These are phyloP conservation scores for Aspergillus novofumigatus DNA, from an alignment of 2,329 filamentous ascomycete genomes.

Conservation along the genomic window DNA sequence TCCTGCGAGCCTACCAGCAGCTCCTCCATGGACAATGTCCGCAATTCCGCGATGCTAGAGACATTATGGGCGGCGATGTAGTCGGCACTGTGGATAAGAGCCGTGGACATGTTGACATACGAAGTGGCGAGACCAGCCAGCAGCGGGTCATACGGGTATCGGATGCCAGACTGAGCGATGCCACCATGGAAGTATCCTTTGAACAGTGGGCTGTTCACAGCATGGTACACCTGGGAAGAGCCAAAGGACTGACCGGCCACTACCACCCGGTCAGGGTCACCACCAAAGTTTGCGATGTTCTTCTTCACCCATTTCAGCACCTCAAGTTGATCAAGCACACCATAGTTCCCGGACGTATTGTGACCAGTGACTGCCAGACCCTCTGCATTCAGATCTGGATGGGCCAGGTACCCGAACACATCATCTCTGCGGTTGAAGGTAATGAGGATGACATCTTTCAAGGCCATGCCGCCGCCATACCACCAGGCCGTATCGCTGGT, in stretches of 20 bases:
- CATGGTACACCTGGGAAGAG: constrained; percentile 29
- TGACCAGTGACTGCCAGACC: constrained; percentile 17
- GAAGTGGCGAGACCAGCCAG: constrained; percentile 26
- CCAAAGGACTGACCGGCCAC: constrained; percentile 33
- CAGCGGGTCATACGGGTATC: constrained; percentile 26
- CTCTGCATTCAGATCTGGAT: constrained; percentile 24
- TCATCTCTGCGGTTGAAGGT: constrained; percentile 27
- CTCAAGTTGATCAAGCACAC: constrained; percentile 51
- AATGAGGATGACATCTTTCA: constrained; percentile 25
- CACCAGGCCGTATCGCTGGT: constrained; percentile 22
- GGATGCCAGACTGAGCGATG: constrained; percentile 28
- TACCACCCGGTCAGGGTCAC: constrained; percentile 47
- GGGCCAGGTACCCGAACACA: constrained; percentile 25
- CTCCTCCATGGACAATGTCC: constrained; percentile 19
- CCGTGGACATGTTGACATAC: constrained; percentile 26
- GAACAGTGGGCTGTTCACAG: constrained; percentile 27
- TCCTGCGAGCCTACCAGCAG: constrained; percentile 23
- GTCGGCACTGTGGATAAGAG: constrained; percentile 20
- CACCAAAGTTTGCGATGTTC: constrained; percentile 51
- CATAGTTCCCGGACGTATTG: constrained; percentile 30
- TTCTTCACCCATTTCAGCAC: constrained; percentile 53
- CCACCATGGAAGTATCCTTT: constrained; percentile 27
- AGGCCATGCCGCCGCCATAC: constrained; percentile 27
- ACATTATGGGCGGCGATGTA: constrained; percentile 24
- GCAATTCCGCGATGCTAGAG: constrained; percentile 20